These are phyloP conservation scores for Xylaria curta DNA, from an alignment of 495 filamentous ascomycete species.

Conservation along the genomic window DNA sequence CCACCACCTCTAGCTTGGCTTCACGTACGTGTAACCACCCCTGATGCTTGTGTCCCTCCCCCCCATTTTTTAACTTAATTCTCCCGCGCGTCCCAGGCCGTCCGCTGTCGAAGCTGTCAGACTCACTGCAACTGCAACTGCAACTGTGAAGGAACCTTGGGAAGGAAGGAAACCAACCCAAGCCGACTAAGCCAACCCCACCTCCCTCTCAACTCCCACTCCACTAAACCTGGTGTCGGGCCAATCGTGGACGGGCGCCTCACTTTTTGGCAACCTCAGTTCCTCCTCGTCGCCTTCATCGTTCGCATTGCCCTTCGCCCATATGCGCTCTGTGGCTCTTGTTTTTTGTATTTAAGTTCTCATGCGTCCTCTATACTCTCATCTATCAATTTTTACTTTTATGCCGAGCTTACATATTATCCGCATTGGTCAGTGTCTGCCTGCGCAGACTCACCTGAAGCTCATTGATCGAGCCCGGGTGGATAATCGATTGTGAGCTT, in stretches of 20 bases:
- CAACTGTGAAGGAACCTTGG: too few species aligned
- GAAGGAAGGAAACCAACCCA: background rate
- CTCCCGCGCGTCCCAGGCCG: background rate
- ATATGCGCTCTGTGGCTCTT: conserved; percentile 31
- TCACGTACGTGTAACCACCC: conserved; percentile 28
- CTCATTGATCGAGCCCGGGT: conserved; percentile 1
- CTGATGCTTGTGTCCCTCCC: conserved; percentile 21
- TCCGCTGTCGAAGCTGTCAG: conserved; percentile 2
- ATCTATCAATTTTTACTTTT: background rate
- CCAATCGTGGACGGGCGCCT: conserved; percentile 44
- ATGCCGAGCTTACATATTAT: background rate
- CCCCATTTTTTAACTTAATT: background rate
- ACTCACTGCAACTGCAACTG: background rate
- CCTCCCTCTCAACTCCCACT: conserved; percentile 16
- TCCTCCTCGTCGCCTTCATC: conserved; percentile 31
- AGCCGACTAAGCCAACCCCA: conserved; percentile 21
- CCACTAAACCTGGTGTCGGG: conserved; percentile 19
- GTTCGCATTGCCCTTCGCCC: conserved; percentile 35
- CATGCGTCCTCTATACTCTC: conserved; percentile 17
- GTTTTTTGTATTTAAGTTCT: conserved; percentile 42
- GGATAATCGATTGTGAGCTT: conserved; percentile 18
- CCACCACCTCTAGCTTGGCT: conserved; percentile 16
- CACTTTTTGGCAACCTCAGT: conserved; percentile 43
- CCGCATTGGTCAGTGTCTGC: conserved; percentile 40
- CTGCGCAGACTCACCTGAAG: conserved; percentile 37